Base-by-base conservation (phyloP, 2,329 filamentous ascomycete genomes). In the Falciphora oryzae region DNA sequence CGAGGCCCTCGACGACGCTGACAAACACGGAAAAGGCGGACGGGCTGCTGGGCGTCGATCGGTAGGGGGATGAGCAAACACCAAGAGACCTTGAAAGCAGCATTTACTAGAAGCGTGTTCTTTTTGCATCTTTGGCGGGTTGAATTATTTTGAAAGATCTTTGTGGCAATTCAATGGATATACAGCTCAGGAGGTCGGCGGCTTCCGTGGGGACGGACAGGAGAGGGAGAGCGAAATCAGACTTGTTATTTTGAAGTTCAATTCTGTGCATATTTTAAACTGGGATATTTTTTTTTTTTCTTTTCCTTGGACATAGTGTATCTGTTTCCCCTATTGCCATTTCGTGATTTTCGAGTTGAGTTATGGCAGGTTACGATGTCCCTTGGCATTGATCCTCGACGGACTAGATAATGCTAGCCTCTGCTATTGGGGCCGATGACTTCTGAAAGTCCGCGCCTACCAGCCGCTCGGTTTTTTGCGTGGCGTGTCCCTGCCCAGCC, bases 191-290 rank as follows among this genome's bases (percentile, higher is more conserved):
- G 44, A 53, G 10, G n/a, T 44, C 38, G 22, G 22, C 7, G 44
- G 18, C 44, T 53, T 53, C n/a, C 10, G 10, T 53, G 44, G 4
- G 18, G 44, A 53, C 6, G 44, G 10, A n/a, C 44, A 53, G n/a
- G 22, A 25, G 44, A 22, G 44, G 32, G 44, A 53, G n/a, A 53
- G 44, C 44, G 44, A 53, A 53, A 53, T 53, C 22, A 53, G 22
- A 53, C 44, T 53, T 53, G 44, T 50, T 53, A 53, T 53, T 53
- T 44, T 11, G 22, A n/a, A 6, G 22, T 53, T 53, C 44, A 53
- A 53, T 53, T 53, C 44, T 53, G 18, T 53, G 44, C 44, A 53
- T 11, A 59, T 31, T 59, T 59, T 59, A 22, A 31, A 59, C 27
- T 6, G 14, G 29, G 5, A 16, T 25, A 16, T 16, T 14, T 57